phyloP scores from a whole-genome alignment of 2,329 filamentous ascomycete genomes.

The Aspergillus flavus region DNA sequence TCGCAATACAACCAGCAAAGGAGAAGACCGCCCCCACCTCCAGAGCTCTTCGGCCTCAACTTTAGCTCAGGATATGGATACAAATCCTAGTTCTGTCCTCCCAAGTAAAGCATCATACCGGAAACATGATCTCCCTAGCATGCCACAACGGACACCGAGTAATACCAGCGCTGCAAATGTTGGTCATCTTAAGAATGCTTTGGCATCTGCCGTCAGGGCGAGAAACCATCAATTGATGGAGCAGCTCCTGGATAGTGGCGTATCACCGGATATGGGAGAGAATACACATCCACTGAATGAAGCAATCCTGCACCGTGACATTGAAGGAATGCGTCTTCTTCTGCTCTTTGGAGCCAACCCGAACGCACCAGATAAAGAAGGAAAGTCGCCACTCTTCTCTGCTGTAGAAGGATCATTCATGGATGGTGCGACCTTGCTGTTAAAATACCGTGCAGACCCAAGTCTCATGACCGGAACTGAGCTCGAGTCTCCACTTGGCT shows the following conservation, averaged over 20 bases:
- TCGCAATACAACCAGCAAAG: background rate
- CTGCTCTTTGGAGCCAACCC: slow-evolving; percentile 61
- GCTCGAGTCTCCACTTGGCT: slow-evolving; percentile 58
- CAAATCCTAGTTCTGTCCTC: background rate
- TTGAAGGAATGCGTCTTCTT: slow-evolving; percentile 58
- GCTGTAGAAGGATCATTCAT: slow-evolving; percentile 58
- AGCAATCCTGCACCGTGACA: slow-evolving; percentile 55
- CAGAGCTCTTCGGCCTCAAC: slow-evolving; percentile 8
- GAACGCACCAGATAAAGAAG: slow-evolving; percentile 54
- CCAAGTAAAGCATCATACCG: background rate
- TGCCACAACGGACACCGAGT: slow-evolving; percentile 12
- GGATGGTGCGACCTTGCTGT: slow-evolving; percentile 60
- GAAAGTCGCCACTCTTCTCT: slow-evolving; percentile 55
- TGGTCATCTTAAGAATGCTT: slow-evolving; percentile 31
- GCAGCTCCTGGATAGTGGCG: slow-evolving; percentile 61
- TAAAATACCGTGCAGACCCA: slow-evolving; percentile 66
- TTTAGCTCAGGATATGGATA: background rate
- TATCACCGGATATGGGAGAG: slow-evolving; percentile 52
- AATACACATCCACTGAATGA: slow-evolving; percentile 57
- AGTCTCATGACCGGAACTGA: slow-evolving; percentile 56
- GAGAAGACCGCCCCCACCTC: background rate
- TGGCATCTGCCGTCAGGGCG: slow-evolving; percentile 58
- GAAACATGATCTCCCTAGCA: background rate
- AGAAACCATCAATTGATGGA: slow-evolving; percentile 60
- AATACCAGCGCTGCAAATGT: slow-evolving; percentile 12